Percentiles rank a stretch among this genome's conserved stretches.
Conservation (phyloP, 116 monocot species). For the Iris pallida region DNA sequence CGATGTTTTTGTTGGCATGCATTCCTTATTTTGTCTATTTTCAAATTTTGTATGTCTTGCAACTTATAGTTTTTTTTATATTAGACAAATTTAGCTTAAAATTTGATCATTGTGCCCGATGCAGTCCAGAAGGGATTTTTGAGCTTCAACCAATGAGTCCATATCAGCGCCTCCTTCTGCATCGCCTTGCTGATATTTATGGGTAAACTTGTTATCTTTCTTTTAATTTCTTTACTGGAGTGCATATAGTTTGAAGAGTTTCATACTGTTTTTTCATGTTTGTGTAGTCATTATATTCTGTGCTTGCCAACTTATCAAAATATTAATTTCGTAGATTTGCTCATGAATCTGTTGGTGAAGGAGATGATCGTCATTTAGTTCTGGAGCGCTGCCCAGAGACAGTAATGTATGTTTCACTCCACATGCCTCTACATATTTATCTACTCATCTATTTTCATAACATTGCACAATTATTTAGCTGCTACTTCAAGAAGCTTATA, state of each 20-base stretch:
- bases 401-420: constrained; percentile 59
- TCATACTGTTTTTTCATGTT: neutral
- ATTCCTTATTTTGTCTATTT: neutral
- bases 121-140: constrained; percentile 54
- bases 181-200: constrained; percentile 93
- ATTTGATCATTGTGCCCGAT: constrained; percentile 7
- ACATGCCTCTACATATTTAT: constrained; percentile 1
- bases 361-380: constrained; percentile 82
- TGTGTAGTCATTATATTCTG: neutral
- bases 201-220: constrained; percentile 38
- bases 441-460: neutral
- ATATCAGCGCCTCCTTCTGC: constrained; percentile 77
- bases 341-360: constrained; percentile 96
- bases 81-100: neutral
- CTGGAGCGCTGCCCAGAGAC: constrained; percentile 67
- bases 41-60: neutral
- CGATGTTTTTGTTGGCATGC: neutral
- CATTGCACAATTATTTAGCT: too few relatives aligned
- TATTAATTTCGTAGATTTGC: constrained; percentile 44
- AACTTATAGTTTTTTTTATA: neutral
- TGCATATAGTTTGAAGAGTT: neutral
- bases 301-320: neutral
- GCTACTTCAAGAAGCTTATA: too few relatives aligned
- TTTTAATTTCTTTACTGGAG: neutral
- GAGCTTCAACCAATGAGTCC: constrained; percentile 79